Conservation (phyloP, 257 asterid genomes). For the Scutellaria baicalensis region DNA sequence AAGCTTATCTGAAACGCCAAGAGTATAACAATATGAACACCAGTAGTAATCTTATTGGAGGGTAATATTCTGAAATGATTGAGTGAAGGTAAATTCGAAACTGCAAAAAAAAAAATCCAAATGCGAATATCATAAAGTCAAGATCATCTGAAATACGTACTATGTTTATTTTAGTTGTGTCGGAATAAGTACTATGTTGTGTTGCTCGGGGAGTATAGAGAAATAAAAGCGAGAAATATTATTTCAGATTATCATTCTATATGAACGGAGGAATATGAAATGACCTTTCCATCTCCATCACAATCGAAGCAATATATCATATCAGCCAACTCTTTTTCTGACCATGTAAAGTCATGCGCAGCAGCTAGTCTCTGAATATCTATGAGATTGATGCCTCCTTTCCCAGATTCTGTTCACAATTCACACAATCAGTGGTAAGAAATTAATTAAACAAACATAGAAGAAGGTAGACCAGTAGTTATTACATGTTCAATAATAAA, state of each 20-base stretch:
- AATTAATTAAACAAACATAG: neutral
- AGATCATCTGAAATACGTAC: too few species aligned
- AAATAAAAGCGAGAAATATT: neutral
- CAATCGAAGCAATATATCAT: conserved; percentile 69
- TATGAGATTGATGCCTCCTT: conserved; percentile 48
- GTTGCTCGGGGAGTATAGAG: neutral
- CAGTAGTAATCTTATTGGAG: neutral
- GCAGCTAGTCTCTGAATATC: conserved; percentile 61
- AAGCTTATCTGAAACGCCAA: conserved; percentile 48
- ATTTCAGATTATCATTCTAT: neutral
- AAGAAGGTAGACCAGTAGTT: neutral
- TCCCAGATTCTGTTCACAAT: conserved; percentile 60
- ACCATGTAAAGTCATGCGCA: conserved; percentile 86
- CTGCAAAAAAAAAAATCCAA: too few species aligned
- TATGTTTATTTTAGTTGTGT: too few species aligned
- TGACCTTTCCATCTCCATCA: conserved; percentile 83
- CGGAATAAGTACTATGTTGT: too few species aligned
- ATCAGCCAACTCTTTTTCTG: conserved; percentile 66
- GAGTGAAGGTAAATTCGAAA: too few species aligned
- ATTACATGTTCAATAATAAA: neutral
- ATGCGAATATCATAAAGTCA: too few species aligned
- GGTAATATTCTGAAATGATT: too few species aligned
- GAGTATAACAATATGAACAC: neutral
- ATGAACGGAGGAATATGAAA: neutral
- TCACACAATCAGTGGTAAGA: neutral